These are phyloP conservation scores for Cordyceps farinosa DNA, from an alignment of 2,329 filamentous ascomycete genomes.

Conservation along the genomic window DNA sequence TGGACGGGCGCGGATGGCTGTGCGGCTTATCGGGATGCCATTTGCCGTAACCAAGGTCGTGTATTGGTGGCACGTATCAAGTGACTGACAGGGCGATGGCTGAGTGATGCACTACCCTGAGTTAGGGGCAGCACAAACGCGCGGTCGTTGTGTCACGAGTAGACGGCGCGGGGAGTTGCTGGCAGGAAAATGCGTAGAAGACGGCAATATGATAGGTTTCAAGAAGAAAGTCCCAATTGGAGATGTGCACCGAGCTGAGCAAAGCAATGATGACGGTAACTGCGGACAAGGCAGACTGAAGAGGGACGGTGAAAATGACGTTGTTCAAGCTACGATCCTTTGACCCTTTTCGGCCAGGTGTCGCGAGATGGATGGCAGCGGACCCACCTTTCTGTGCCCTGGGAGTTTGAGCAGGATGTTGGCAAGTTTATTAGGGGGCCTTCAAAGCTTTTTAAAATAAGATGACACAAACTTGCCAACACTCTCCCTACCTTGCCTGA, in stretches of 20 bases:
- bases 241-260: background rate
- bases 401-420: no score
- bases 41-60: background rate
- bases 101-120: background rate
- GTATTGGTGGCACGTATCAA: no score
- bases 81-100: background rate
- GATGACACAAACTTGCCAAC: no score
- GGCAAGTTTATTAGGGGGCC: no score
- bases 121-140: background rate
- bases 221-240: background rate
- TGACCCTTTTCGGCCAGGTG: constrained; percentile 18
- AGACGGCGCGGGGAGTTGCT: no score
- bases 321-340: constrained; percentile 5
- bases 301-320: constrained; percentile 11
- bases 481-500: no score
- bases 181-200: background rate
- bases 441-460: no score
- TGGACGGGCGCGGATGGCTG: background rate
- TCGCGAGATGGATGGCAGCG: constrained; percentile 13
- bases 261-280: background rate
- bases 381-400: background rate
- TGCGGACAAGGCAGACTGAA: background rate
- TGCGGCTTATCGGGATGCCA: constrained; percentile 13
- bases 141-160: background rate
- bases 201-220: background rate